Base-by-base conservation (phyloP, 768 basidiomycete species). In the Cytidiella melzeri region DNA sequence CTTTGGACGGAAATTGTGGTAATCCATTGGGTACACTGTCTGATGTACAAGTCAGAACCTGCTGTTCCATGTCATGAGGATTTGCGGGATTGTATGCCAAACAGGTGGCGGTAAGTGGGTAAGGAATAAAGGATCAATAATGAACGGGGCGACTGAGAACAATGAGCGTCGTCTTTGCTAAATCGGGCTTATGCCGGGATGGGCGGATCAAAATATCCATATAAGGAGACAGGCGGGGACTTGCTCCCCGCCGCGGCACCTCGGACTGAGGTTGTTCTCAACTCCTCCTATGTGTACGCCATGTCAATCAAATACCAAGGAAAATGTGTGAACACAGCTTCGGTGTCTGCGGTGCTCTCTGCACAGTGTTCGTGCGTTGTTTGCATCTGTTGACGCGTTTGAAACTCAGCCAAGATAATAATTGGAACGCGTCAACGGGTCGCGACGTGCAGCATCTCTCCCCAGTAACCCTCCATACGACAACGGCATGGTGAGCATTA, bases 1-100 rank as follows among this genome's bases (percentile, higher is more conserved):
- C 80, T 43, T 81, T 25, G 2, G 68, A 56, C 0, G 69, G 65
- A 45, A 71, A 67, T 26, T 69, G 60, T 6, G 38, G 23, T 42
- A 68, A 59, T 41, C 68, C 70, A 52, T 71, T 73, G 6, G 52
- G 48, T n/a, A 53, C 34, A 20, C 19, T 43, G 6, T 30, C n/a
- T 43, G 9, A 41, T 9, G 26, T 34, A 15, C 15, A 15, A 7
- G 30, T 34, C 30, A 34, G 30, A 34, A 15, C n/a, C n/a, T n/a
- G 30, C 30, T 34, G 9, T 15, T 34, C 30, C 30, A 34, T 34
- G 30, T 7, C 30, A 34, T 34, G 30, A 34, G 30, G 9, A 15
- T 34, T 7, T 7, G 15, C 30, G 30, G 30, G 30, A 15, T 34
- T 15, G 15, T 34, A 7, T 15, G 15, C 30, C 15, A 15, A 15